phyloP scores from a whole-genome alignment of 768 basidiomycete species.

The Chalciporus sphaerocephalus region DNA sequence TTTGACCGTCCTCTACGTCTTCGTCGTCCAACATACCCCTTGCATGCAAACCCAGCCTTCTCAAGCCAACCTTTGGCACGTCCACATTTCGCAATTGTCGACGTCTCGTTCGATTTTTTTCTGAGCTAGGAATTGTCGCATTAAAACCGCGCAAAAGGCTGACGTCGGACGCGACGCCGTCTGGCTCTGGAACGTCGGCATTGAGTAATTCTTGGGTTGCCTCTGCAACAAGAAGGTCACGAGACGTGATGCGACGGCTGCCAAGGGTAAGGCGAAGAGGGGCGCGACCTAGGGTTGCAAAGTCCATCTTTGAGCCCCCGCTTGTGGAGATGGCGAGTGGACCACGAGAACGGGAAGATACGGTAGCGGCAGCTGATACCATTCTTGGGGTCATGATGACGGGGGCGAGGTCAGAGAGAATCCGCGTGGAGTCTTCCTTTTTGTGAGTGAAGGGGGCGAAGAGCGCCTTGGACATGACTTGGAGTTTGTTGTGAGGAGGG shows the following conservation, averaged over 20 bases:
- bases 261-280: constrained; percentile 65
- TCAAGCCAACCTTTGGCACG: constrained; percentile 69
- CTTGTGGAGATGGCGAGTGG: constrained; percentile 27
- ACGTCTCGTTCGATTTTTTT: constrained; percentile 69
- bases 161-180: constrained; percentile 65
- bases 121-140: constrained; percentile 90
- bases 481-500: constrained; percentile 44
- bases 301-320: constrained; percentile 49
- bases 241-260: constrained; percentile 68
- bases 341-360: constrained; percentile 46
- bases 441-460: constrained; percentile 58
- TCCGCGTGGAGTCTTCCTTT: constrained; percentile 65
- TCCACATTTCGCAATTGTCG: constrained; percentile 79
- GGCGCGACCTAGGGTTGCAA: constrained; percentile 75
- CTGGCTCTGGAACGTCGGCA: constrained; percentile 68
- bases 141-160: constrained; percentile 88
- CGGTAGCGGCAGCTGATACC: constrained; percentile 67
- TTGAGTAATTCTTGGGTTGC: constrained; percentile 73
- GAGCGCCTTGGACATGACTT: constrained; percentile 64
- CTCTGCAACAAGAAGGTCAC: constrained; percentile 80
- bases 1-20: constrained; percentile 54
- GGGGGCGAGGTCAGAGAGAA: constrained; percentile 78
- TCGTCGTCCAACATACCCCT: constrained; percentile 57
- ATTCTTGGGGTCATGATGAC: constrained; percentile 87
- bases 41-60: constrained; percentile 72